Evolutionary conservation across 2,329 filamentous ascomycete species (phyloP), one percentile per base, ranked within the genome.

Genomic region (Setomelanomma holmii): DNA sequence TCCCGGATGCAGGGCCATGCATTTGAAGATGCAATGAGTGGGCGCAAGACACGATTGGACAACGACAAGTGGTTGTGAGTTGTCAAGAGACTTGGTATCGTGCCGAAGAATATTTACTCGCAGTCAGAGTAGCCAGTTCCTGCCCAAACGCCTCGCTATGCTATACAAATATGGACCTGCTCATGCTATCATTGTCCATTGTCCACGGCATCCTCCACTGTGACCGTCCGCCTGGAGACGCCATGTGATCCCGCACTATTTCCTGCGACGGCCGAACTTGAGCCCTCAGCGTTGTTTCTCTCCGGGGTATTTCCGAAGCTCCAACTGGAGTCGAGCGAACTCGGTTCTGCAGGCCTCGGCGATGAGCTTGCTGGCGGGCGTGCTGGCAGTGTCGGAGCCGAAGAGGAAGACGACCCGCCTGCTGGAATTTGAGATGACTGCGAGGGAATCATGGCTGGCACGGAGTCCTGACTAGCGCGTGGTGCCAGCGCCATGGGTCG

Each of bases 141-240:
- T 42, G 49, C 55, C 60, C 51, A 67, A 68, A 73, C 71, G 64
- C 71, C 71, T 63, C 71, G 70, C 71, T 74, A 73, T 74, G 71
- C 67, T 67, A 61, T 64, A 56, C 53, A 60, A 33, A 51, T 36
- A n/a, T 16, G 7, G 7, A 17, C 22, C 39, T 30, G 27, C 39
- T 36, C 55, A 20, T 36, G 50, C 35, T 35, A 39, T 53, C 55
- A 66, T 48, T 64, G 47, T 27, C 58, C 68, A 22, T 59, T 59
- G 30, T 73, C 69, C 30, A 71, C 68, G 12, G 53, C 61, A 46
- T 75, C 70, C 44, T 74, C 72, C 21, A 73, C 64, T 5, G 64
- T 72, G 16, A 61, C 70, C 35, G 65, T 61, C 43, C 67, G 60
- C 48, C 56, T 67, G 11, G 62, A 66, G 11, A 60, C 44, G 14